A percentile compares a stretch with the other conserved stretches of the same genome.
Conservation (phyloP, 2,329 filamentous ascomycete species). For the Fusarium transvaalense region DNA sequence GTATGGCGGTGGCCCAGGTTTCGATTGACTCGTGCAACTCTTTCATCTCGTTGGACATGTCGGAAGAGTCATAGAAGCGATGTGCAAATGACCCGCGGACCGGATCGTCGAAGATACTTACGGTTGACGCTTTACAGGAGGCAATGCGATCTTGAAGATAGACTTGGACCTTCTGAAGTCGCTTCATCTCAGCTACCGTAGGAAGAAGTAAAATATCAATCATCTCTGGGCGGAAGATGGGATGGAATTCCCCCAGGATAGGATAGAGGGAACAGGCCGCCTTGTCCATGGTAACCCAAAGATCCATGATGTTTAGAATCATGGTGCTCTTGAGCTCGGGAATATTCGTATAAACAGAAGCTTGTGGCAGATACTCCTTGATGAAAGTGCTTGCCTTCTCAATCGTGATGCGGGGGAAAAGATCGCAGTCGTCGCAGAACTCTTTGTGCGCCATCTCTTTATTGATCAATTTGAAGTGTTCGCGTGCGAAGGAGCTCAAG, state of each 20-base stretch:
- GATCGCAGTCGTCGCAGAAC: constrained; percentile 16
- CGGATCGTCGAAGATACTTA: constrained; percentile 45
- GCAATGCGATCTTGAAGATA: constrained; percentile 39
- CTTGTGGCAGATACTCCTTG: constrained; percentile 22
- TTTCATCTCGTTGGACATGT: constrained; percentile 25
- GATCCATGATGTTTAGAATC: constrained; percentile 44
- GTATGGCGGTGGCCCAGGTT: constrained; percentile 27
- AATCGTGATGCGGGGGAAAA: constrained; percentile 1
- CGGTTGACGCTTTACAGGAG: constrained; percentile 18
- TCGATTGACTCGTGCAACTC: constrained; percentile 45
- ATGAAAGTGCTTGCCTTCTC: constrained; percentile 11
- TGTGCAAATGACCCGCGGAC: constrained; percentile 47
- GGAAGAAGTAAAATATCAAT: constrained; percentile 39
- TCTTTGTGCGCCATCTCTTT: constrained; percentile 12
- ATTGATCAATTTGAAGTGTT: constrained; percentile 32
- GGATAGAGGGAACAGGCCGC: constrained; percentile 39
- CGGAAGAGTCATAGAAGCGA: constrained; percentile 45
- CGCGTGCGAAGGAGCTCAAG: constrained; percentile 23
- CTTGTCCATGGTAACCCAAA: constrained; percentile 43
- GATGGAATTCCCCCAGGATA: constrained; percentile 38
- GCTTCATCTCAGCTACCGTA: constrained; percentile 33
- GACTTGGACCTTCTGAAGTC: constrained; percentile 38
- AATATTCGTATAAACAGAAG: constrained; percentile 26
- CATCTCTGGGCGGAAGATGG: constrained; percentile 42
- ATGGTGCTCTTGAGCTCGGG: constrained; percentile 41